These are phyloP conservation scores for Trichoderma simmonsii DNA, from an alignment of 2,329 filamentous ascomycete species.

Conservation along the genomic window DNA sequence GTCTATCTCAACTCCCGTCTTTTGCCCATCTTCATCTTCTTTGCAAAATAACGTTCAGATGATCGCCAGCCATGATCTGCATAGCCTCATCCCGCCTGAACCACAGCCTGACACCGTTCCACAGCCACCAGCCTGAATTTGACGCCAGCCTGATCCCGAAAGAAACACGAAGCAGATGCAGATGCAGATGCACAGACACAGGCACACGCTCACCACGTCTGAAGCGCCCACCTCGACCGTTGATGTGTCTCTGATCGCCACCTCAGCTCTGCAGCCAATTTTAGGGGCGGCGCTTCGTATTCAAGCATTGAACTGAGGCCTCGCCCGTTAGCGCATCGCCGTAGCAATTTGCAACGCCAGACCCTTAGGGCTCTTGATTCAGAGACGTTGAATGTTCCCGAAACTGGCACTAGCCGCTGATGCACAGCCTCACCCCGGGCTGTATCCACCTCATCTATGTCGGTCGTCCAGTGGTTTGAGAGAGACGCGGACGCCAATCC, in stretches of 20 bases:
- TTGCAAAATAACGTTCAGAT: neutral
- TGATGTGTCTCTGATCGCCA: neutral
- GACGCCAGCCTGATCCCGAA: neutral
- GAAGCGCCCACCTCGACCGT: neutral
- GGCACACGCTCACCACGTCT: neutral
- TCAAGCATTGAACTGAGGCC: neutral
- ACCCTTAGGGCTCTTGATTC: neutral
- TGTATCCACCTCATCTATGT: conserved; percentile 10
- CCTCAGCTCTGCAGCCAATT: neutral
- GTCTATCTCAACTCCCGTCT: neutral
- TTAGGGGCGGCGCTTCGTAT: conserved; percentile 9
- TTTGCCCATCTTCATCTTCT: neutral
- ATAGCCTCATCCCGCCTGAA: neutral
- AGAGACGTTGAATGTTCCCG: neutral
- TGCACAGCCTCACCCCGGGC: conserved; percentile 13
- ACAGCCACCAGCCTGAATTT: neutral
- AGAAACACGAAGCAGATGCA: neutral
- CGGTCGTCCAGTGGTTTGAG: conserved; percentile 11
- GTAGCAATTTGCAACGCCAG: conserved; percentile 1
- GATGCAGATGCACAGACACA: neutral
- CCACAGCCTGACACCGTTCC: neutral
- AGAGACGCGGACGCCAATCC: neutral
- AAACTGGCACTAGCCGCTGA: conserved; percentile 14
- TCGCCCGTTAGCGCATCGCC: neutral
- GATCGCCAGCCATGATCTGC: neutral